phyloP scores from a whole-genome alignment of 164 flowering plant genomes.

The Brasenia schreberi region DNA sequence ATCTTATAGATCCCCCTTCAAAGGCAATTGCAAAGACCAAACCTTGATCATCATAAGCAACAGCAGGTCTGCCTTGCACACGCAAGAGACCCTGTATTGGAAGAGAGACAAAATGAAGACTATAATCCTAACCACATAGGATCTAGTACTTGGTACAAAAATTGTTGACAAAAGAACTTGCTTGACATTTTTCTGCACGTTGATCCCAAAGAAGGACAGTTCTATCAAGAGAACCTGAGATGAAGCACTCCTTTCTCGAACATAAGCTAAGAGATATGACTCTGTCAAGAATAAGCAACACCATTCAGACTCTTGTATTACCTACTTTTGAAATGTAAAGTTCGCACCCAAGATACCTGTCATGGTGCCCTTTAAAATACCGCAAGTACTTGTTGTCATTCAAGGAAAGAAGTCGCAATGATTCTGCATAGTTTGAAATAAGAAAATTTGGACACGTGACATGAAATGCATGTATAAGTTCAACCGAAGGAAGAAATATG shows the following conservation, averaged over 20 bases:
- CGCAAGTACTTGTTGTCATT: constrained; percentile 96
- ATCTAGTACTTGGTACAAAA: neutral
- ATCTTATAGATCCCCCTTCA: constrained; percentile 69
- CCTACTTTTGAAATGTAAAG: neutral
- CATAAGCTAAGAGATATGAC: constrained; percentile 94
- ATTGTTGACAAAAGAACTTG: constrained; percentile 5
- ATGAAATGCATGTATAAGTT: neutral
- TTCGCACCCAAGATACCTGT: constrained; percentile 39
- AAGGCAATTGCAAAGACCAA: constrained; percentile 86
- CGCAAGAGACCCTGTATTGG: constrained; percentile 73
- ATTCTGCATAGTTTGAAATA: constrained; percentile 37
- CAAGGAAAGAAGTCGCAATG: constrained; percentile 87
- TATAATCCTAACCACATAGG: neutral
- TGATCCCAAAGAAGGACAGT: constrained; percentile 90
- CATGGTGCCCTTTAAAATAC: constrained; percentile 97
- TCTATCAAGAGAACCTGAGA: constrained; percentile 96
- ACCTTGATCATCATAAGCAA: constrained; percentile 95
- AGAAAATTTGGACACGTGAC: neutral
- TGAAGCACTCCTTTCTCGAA: constrained; percentile 71
- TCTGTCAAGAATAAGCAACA: constrained; percentile 23
- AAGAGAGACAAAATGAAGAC: neutral
- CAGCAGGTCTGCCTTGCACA: constrained; percentile 96
- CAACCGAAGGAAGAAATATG: too few species aligned
- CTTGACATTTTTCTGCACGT: constrained; percentile 94
- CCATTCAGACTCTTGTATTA: neutral